Evolutionary conservation across 441 rosid genomes (phyloP).

Genomic region (Brassica hybrid): DNA sequence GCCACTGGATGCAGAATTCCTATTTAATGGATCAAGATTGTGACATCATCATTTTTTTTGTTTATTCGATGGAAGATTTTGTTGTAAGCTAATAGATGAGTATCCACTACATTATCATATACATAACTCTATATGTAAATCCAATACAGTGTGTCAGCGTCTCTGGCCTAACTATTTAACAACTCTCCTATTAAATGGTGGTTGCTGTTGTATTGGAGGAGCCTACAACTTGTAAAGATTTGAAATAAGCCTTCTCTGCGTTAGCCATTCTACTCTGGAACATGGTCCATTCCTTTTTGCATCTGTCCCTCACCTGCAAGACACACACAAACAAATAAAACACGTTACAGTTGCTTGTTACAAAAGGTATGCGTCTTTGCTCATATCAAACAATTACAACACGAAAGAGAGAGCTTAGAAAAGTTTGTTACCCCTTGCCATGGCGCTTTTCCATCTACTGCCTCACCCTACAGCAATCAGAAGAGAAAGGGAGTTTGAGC

Average conservation of each 20-base stretch:
- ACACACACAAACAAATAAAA: neutral
- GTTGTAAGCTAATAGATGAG: constrained; percentile 15
- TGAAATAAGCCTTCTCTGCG: constrained; percentile 71
- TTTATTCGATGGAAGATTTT: constrained; percentile 23
- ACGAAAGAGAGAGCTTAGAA: neutral
- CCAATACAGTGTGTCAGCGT: constrained; percentile 32
- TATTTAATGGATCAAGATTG: constrained; percentile 2
- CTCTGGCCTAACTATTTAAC: constrained; percentile 9
- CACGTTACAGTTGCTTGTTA: neutral
- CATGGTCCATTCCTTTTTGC: constrained; percentile 85
- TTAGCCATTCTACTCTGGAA: constrained; percentile 65
- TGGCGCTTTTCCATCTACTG: constrained; percentile 69
- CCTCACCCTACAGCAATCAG: constrained; percentile 63
- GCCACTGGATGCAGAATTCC: neutral
- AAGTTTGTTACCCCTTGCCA: constrained; percentile 80
- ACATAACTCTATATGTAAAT: constrained; percentile 40
- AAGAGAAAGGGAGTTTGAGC: neutral
- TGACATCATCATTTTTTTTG: constrained; percentile 7
- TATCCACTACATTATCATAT: constrained; percentile 35
- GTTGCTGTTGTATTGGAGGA: constrained; percentile 42
- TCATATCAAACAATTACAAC: constrained; percentile 9
- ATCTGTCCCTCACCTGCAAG: constrained; percentile 86
- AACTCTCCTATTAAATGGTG: constrained; percentile 44
- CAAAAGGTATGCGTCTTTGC: constrained; percentile 17
- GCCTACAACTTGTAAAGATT: constrained; percentile 41